Evolutionary conservation across 495 filamentous ascomycete genomes (phyloP).

Genomic region (Physcia stellaris): DNA sequence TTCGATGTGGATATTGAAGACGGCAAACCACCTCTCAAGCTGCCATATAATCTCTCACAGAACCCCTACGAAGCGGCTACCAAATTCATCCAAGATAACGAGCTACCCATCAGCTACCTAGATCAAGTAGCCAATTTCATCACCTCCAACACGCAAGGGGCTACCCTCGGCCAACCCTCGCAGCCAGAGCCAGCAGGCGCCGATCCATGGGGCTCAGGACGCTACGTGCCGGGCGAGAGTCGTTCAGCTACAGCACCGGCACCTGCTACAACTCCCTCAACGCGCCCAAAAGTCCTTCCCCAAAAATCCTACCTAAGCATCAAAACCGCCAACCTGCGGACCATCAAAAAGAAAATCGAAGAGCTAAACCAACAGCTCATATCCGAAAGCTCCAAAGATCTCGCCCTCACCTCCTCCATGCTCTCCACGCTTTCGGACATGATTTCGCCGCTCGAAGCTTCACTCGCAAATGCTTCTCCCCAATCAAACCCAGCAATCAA

Average conservation of each 20-base stretch:
- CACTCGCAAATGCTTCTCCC: constrained; percentile 14
- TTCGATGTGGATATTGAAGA: constrained; percentile 98
- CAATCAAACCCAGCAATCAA: constrained; percentile 22
- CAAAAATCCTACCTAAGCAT: constrained; percentile 77
- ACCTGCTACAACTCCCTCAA: constrained; percentile 19
- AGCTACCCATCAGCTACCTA: constrained; percentile 77
- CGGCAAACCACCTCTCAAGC: constrained; percentile 81
- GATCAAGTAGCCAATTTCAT: constrained; percentile 95
- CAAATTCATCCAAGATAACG: constrained; percentile 84
- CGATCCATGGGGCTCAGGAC: constrained; percentile 68
- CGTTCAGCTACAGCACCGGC: constrained; percentile 19
- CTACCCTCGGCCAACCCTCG: constrained; percentile 51
- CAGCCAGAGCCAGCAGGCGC: constrained; percentile 30
- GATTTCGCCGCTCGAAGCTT: constrained; percentile 41
- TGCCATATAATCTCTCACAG: constrained; percentile 84
- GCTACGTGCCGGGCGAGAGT: constrained; percentile 62
- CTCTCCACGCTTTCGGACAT: constrained; percentile 41
- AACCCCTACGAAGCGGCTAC: constrained; percentile 88
- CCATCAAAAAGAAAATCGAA: constrained; percentile 58
- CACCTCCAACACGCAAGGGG: constrained; percentile 72
- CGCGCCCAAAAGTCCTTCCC: constrained; percentile 53
- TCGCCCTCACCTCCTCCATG: constrained; percentile 60
- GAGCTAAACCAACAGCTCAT: constrained; percentile 58
- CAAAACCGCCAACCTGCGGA: constrained; percentile 41
- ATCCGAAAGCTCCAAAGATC: constrained; percentile 52